Conservation (phyloP, 106 monocot species). For the Xerophyta viscosa region DNA sequence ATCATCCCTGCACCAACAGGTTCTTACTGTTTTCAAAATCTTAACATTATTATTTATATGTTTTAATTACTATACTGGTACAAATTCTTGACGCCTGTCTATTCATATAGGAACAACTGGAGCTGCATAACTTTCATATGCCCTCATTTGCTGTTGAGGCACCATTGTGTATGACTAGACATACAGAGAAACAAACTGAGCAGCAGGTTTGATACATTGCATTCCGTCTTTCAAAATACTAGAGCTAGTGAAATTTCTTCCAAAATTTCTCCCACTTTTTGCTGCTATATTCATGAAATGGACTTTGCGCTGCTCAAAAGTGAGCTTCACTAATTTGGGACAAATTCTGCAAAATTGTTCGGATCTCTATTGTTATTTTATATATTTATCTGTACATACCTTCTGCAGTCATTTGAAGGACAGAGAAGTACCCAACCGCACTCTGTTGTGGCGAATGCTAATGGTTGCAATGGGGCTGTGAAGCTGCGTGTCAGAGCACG, state of each 20-base stretch:
- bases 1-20: slow-evolving; percentile 15
- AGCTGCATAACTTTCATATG: slow-evolving; percentile 4
- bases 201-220: too few relatives aligned
- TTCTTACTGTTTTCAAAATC: background rate
- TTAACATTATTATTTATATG: too few relatives aligned
- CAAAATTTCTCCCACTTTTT: background rate
- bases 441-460: slow-evolving; percentile 9
- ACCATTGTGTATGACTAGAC: slow-evolving; percentile 1
- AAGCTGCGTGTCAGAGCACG: slow-evolving; percentile 64
- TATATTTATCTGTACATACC: slow-evolving; percentile 2
- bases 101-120: slow-evolving; percentile 10
- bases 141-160: slow-evolving; percentile 8
- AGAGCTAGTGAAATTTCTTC: background rate
- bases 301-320: too few relatives aligned
- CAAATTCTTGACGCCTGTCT: background rate
- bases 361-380: too few relatives aligned
- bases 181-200: background rate
- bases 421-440: slow-evolving; percentile 14
- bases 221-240: too few relatives aligned
- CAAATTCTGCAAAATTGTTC: too few relatives aligned
- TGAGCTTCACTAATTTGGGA: too few relatives aligned
- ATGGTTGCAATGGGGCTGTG: slow-evolving; percentile 26
- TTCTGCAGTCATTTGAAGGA: slow-evolving; percentile 6
- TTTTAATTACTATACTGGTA: too few relatives aligned
- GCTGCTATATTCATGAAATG: too few relatives aligned